Evolutionary conservation across 73 alveolate genomes (phyloP).

Genomic region (Symbiodinium pilosum): DNA sequence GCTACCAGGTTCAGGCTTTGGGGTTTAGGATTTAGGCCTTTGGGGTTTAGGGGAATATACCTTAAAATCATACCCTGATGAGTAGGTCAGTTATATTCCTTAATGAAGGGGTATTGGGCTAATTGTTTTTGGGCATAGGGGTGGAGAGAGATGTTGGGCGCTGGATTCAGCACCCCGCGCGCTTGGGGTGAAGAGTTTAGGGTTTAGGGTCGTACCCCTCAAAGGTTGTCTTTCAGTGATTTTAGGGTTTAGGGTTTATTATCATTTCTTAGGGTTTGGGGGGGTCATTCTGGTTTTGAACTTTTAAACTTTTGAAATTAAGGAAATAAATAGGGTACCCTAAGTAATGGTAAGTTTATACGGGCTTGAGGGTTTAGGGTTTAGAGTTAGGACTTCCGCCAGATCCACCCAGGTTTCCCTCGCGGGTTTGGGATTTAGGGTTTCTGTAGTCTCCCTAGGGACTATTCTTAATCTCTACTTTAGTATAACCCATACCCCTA

Average conservation of each 20-base stretch:
- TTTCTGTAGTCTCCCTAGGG: too few species aligned
- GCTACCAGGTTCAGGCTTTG: not conserved
- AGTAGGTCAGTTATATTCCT: not conserved
- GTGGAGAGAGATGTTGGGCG: not conserved
- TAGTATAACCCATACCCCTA: not conserved
- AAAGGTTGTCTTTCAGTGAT: too few species aligned
- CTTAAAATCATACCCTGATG: too few species aligned
- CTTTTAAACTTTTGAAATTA: too few species aligned
- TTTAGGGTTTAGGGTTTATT: too few species aligned
- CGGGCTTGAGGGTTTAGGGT: not conserved
- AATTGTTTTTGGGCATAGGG: not conserved
- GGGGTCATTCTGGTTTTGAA: too few species aligned
- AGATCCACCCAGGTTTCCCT: not conserved
- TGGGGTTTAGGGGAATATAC: not conserved
- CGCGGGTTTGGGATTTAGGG: not conserved
- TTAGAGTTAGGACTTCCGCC: not conserved
- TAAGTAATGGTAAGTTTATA: not conserved
- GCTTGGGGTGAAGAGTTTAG: too few species aligned
- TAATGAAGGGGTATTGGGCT: not conserved
- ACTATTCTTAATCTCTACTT: too few species aligned
- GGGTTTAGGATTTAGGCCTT: not conserved
- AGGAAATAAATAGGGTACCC: too few species aligned
- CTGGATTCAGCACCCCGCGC: too few species aligned
- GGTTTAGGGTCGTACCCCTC: too few species aligned
- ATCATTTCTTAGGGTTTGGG: too few species aligned